A percentile compares a stretch with the other conserved stretches of the same genome.
Conservation (phyloP, 2,329 filamentous ascomycete genomes). For the Aspergillus quadricinctus region DNA sequence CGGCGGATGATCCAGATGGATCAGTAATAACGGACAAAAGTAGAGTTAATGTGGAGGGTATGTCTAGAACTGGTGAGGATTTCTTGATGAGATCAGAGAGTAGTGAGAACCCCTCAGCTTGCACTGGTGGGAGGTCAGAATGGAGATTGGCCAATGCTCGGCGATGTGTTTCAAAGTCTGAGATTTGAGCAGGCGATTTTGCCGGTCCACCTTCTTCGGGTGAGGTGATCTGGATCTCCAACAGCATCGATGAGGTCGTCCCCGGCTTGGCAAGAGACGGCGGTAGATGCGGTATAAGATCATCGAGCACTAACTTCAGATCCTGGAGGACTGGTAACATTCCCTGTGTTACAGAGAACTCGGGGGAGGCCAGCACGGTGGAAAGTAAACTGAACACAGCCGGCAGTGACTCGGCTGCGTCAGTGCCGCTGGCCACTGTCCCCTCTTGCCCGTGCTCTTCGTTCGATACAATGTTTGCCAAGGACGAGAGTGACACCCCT, state of each 20-base stretch:
- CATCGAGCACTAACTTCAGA: constrained; percentile 34
- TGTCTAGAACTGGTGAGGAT: constrained; percentile 40
- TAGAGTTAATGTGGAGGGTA: constrained; percentile 38
- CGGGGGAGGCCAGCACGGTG: constrained; percentile 39
- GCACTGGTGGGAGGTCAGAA: constrained; percentile 38
- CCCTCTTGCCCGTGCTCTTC: constrained; percentile 12
- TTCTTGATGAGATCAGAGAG: constrained; percentile 37
- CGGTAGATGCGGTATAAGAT: constrained; percentile 32
- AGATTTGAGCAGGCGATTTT: constrained; percentile 20
- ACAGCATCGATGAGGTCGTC: constrained; percentile 39
- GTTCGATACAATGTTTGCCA: constrained; percentile 31
- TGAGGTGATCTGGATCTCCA: constrained; percentile 37
- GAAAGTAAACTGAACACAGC: constrained; percentile 41
- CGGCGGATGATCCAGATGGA: constrained; percentile 25
- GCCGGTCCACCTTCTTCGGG: constrained; percentile 20
- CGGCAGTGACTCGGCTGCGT: constrained; percentile 35
- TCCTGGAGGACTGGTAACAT: constrained; percentile 25
- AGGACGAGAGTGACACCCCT: constrained; percentile 31
- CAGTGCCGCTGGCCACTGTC: constrained; percentile 13
- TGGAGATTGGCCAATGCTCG: constrained; percentile 39
- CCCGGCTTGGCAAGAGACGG: constrained; percentile 32
- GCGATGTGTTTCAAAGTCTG: constrained; percentile 39
- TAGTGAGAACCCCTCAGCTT: constrained; percentile 41
- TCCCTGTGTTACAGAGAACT: constrained; percentile 31
- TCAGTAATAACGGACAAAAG: constrained; percentile 38